Evolutionary conservation across 345 rosid species (phyloP).

Genomic region (Ceriops zippeliana): DNA sequence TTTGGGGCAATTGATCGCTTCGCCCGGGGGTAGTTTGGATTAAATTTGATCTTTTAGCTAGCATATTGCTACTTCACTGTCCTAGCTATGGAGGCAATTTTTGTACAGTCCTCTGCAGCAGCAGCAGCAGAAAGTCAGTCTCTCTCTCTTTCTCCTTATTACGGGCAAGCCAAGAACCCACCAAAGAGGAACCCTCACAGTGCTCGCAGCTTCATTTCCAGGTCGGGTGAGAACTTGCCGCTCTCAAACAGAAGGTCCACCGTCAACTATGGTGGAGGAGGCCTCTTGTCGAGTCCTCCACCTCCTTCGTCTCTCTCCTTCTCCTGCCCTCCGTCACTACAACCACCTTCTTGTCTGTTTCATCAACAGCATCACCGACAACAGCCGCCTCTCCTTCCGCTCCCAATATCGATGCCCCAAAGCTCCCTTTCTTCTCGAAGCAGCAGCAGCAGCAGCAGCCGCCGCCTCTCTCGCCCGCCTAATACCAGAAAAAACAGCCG

Average conservation of each 20-base stretch:
- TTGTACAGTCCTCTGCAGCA: slow-evolving; percentile 1
- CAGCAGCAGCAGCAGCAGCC: slow-evolving; percentile 10
- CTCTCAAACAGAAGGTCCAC: slow-evolving; percentile 13
- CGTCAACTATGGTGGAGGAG: slow-evolving; percentile 22
- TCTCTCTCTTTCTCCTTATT: slow-evolving; percentile 30
- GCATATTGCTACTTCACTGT: not conserved
- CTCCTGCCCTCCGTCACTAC: slow-evolving; percentile 28
- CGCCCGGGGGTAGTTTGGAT: slow-evolving; percentile 32
- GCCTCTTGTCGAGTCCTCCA: slow-evolving; percentile 33
- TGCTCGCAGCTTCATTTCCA: slow-evolving; percentile 31
- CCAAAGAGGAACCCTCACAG: slow-evolving; percentile 17
- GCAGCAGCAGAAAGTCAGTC: slow-evolving; percentile 25
- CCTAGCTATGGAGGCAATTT: slow-evolving; percentile 40
- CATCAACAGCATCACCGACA: slow-evolving; percentile 7
- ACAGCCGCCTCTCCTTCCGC: slow-evolving; percentile 71
- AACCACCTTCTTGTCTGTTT: slow-evolving; percentile 2
- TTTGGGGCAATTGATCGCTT: slow-evolving; percentile 31
- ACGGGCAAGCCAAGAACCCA: slow-evolving; percentile 41
- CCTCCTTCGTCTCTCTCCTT: slow-evolving; percentile 33
- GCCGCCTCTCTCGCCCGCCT: slow-evolving; percentile 22
- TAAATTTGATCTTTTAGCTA: not conserved
- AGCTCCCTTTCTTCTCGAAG: slow-evolving; percentile 38
- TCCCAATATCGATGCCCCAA: slow-evolving; percentile 35
- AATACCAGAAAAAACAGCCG: slow-evolving; percentile 19
- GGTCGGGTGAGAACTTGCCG: slow-evolving; percentile 37